Conservation (phyloP, 805 yeast species). For the Yamadazyma olivae region DNA sequence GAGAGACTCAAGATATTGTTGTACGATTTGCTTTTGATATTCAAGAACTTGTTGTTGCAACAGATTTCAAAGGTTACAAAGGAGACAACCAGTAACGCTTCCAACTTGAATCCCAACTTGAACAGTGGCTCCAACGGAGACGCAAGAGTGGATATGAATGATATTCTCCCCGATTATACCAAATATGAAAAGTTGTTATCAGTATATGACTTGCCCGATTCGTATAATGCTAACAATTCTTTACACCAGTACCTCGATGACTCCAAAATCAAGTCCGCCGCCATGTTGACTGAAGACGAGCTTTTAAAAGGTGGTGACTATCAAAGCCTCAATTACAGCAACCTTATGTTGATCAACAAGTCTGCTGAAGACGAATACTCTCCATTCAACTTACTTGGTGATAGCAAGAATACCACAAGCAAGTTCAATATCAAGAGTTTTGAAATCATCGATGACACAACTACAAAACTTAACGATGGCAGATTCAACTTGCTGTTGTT, state of each 20-base stretch:
- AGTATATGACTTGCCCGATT: conserved; percentile 8
- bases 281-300: conserved; percentile 5
- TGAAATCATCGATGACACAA: conserved; percentile 35
- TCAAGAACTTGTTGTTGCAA: conserved; percentile 37
- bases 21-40: conserved; percentile 56
- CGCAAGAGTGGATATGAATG: background rate
- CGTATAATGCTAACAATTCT: conserved; percentile 3
- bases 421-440: conserved; percentile 32
- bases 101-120: no score
- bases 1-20: conserved; percentile 53
- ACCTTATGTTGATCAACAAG: conserved; percentile 18
- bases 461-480: conserved; percentile 25
- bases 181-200: conserved; percentile 5
- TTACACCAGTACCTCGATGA: conserved; percentile 8
- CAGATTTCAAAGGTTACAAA: conserved; percentile 1
- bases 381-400: conserved; percentile 11
- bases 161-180: background rate
- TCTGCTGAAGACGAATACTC: conserved; percentile 6
- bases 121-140: no score
- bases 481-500: conserved; percentile 36
- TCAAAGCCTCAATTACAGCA: conserved; percentile 26
- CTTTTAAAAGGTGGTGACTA: conserved; percentile 25
- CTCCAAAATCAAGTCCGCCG: conserved; percentile 2
- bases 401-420: conserved; percentile 1
- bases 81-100: background rate